Conservation (phyloP, 805 yeast species). For the Hanseniaspora guilliermondii region DNA sequence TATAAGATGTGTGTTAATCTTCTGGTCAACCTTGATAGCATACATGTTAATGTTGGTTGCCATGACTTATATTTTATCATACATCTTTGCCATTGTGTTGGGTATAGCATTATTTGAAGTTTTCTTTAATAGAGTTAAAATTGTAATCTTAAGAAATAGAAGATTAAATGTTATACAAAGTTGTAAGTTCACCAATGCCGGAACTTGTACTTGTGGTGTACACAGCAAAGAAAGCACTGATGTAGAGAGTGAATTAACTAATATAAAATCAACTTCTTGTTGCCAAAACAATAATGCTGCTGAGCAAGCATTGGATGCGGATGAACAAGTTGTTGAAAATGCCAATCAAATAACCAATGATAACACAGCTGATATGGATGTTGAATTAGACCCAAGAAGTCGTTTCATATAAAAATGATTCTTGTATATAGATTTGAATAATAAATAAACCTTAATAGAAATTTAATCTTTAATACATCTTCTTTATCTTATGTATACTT, state of each 20-base stretch:
- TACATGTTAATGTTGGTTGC: constrained; percentile 69
- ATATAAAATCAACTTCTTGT: neutral
- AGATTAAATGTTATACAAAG: constrained; percentile 20
- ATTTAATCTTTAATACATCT: too few relatives aligned
- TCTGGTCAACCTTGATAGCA: constrained; percentile 52
- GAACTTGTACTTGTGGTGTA: constrained; percentile 22
- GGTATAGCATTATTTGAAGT: constrained; percentile 64
- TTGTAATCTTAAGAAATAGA: constrained; percentile 26
- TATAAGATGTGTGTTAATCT: constrained; percentile 43
- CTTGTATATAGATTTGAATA: too few relatives aligned
- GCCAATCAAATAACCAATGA: constrained; percentile 3
- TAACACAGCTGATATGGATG: constrained; percentile 13
- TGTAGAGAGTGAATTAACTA: neutral
- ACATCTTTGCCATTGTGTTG: constrained; percentile 59
- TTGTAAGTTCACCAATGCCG: constrained; percentile 23
- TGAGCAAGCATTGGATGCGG: neutral
- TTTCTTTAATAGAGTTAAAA: constrained; percentile 43
- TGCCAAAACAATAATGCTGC: neutral
- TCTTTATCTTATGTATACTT: too few relatives aligned
- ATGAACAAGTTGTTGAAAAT: neutral
- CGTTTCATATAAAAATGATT: neutral
- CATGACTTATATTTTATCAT: constrained; percentile 54
- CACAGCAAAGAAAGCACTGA: constrained; percentile 15
- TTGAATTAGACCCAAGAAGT: constrained; percentile 6
- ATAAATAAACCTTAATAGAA: too few relatives aligned